A percentile compares a stretch with the other conserved stretches of the same genome.
Evolutionary conservation across 495 filamentous ascomycete genomes (phyloP).

Genomic region (Platismatia glauca): DNA sequence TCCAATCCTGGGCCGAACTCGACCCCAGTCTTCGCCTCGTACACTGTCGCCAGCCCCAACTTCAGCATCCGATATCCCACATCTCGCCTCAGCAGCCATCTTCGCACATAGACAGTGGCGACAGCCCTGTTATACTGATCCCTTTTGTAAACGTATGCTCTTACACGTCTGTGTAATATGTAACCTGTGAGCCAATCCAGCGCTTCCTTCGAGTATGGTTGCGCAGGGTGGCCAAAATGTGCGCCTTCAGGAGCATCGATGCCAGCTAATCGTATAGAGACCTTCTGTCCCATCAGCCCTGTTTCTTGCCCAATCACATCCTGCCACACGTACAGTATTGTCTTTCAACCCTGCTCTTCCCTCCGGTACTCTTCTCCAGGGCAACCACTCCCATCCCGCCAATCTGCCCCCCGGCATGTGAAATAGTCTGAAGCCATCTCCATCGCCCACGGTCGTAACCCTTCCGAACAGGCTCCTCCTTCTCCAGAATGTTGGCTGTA

Average conservation of each 20-base stretch:
- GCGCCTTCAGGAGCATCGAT: slow-evolving; percentile 87
- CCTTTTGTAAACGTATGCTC: slow-evolving; percentile 66
- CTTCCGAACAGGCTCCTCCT: slow-evolving; percentile 66
- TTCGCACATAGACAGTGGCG: slow-evolving; percentile 69
- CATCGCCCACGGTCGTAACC: slow-evolving; percentile 93
- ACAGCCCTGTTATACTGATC: slow-evolving; percentile 93
- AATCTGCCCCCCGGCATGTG: slow-evolving; percentile 86
- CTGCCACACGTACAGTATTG: slow-evolving; percentile 54
- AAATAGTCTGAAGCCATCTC: slow-evolving; percentile 86
- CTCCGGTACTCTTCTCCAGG: slow-evolving; percentile 60
- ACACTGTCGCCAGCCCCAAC: slow-evolving; percentile 75
- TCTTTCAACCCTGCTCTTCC: slow-evolving; percentile 59
- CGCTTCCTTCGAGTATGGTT: slow-evolving; percentile 75
- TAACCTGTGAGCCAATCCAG: slow-evolving; percentile 65
- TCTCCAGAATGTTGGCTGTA: slow-evolving; percentile 55
- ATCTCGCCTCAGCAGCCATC: slow-evolving; percentile 54
- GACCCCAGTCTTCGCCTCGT: slow-evolving; percentile 78
- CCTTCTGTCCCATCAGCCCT: slow-evolving; percentile 28
- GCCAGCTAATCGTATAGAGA: slow-evolving; percentile 82
- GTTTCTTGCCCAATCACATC: neutral
- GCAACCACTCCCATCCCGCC: slow-evolving; percentile 85
- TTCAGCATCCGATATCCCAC: slow-evolving; percentile 85
- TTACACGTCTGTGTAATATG: slow-evolving; percentile 63
- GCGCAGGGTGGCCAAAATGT: slow-evolving; percentile 81
- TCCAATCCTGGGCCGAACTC: slow-evolving; percentile 66